Percentiles rank a stretch among this genome's conserved stretches.
Conservation (phyloP, 2,329 filamentous ascomycete species). For the Pseudocercospora pini-densiflorae region DNA sequence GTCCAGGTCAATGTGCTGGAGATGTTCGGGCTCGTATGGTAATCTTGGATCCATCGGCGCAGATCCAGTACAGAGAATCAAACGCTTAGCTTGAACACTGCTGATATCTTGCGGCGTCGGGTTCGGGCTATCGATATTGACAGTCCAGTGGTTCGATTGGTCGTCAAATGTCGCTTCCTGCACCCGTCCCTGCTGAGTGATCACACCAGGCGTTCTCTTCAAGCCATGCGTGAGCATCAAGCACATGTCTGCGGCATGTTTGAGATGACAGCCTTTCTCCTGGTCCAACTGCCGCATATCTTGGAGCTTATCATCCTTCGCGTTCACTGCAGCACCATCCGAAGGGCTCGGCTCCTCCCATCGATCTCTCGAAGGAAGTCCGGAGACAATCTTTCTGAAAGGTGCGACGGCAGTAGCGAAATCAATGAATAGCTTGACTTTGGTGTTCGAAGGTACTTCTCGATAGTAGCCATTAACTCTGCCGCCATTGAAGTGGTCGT, state of each 20-base stretch:
- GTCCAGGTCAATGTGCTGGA: constrained; percentile 59
- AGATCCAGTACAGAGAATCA: constrained; percentile 65
- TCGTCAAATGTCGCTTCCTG: constrained; percentile 46
- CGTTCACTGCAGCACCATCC: constrained; percentile 31
- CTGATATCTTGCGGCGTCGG: constrained; percentile 34
- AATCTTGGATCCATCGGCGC: constrained; percentile 52
- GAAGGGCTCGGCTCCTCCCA: constrained; percentile 36
- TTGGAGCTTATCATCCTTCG: constrained; percentile 58
- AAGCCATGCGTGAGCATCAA: constrained; percentile 55
- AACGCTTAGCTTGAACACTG: constrained; percentile 43
- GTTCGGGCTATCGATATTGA: constrained; percentile 40
- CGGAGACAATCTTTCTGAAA: constrained; percentile 57
- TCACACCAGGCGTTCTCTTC: constrained; percentile 45
- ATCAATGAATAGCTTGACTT: constrained; percentile 62
- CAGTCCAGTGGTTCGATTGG: constrained; percentile 44
- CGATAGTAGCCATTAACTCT: constrained; percentile 56
- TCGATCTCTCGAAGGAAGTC: constrained; percentile 43
- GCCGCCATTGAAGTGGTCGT: constrained; percentile 57
- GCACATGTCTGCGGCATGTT: constrained; percentile 62
- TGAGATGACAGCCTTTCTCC: constrained; percentile 61
- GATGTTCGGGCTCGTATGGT: constrained; percentile 45
- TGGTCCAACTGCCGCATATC: constrained; percentile 59
- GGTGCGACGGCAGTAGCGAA: constrained; percentile 60
- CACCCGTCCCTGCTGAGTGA: constrained; percentile 46
- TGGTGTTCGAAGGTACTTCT: constrained; percentile 68